Percentiles rank a stretch among this genome's conserved stretches.
Evolutionary conservation across 2,329 filamentous ascomycete species (phyloP).

Genomic region (Aspergillus thermomutatus): DNA sequence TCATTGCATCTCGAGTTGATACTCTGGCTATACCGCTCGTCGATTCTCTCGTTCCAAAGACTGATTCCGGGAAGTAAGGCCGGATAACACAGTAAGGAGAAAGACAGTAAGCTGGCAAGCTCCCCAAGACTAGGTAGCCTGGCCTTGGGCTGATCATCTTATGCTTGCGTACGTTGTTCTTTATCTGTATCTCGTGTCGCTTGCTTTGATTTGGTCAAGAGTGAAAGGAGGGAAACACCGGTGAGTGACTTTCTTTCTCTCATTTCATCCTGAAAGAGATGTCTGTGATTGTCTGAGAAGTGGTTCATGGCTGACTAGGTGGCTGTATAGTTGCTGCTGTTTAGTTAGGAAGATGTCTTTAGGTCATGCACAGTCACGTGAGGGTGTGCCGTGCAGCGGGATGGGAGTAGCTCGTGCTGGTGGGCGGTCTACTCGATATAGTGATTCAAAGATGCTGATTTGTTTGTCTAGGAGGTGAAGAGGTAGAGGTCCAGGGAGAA

Average conservation of each 20-base stretch:
- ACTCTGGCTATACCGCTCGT: background rate
- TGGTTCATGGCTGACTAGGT: background rate
- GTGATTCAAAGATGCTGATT: too few species aligned
- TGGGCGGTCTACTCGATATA: background rate
- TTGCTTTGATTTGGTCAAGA: too few species aligned
- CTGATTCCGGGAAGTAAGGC: background rate
- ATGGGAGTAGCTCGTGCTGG: background rate
- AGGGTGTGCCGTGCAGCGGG: background rate
- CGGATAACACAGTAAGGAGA: too few species aligned
- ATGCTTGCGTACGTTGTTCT: too few species aligned
- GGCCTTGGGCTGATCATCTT: background rate
- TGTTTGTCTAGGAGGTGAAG: background rate
- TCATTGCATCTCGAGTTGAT: background rate
- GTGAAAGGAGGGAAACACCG: background rate
- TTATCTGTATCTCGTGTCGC: too few species aligned
- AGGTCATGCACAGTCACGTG: slow-evolving; percentile 19
- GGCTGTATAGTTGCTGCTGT: background rate
- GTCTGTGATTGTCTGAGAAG: too few species aligned
- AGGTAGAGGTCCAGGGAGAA: background rate
- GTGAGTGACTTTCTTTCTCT: too few species aligned
- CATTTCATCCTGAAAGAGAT: too few species aligned
- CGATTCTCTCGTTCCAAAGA: too few species aligned
- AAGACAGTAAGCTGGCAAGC: too few species aligned
- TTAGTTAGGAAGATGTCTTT: background rate
- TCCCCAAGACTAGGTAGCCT: too few species aligned